These are phyloP conservation scores for Ricinus communis DNA, from an alignment of 345 rosid genomes.

Conservation along the genomic window DNA sequence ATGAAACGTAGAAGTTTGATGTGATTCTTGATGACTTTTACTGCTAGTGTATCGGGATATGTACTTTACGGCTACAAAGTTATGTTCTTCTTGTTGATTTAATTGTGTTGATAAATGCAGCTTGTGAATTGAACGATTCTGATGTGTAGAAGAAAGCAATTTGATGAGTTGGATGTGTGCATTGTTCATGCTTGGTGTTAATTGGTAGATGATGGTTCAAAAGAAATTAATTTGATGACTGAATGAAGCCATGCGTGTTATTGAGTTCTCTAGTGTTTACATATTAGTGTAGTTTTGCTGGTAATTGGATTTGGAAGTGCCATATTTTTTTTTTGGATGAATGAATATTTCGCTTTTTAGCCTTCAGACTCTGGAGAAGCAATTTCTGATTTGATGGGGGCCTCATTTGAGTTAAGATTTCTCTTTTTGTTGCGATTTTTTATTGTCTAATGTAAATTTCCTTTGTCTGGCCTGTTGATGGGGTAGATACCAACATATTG, in stretches of 20 bases:
- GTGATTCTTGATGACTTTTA: not conserved
- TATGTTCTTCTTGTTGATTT: constrained; percentile 11
- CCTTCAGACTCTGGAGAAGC: not conserved
- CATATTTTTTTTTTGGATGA: not conserved
- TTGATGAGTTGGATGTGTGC: not conserved
- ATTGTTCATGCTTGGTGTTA: not conserved
- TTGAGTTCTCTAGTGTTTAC: not conserved
- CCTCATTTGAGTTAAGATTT: not conserved
- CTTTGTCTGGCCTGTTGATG: constrained; percentile 4
- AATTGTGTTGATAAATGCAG: not conserved
- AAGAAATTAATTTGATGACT: not conserved
- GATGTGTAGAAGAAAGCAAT: not conserved
- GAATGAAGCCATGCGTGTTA: not conserved
- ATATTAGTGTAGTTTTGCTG: too few relatives aligned
- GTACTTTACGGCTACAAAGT: not conserved
- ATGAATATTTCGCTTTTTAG: not conserved
- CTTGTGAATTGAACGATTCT: not conserved
- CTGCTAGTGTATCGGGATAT: not conserved
- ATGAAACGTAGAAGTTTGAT: not conserved
- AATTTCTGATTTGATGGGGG: not conserved
- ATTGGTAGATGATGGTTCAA: not conserved
- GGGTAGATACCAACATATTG: constrained; percentile 9
- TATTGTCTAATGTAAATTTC: not conserved
- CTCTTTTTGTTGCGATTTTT: constrained; percentile 8
- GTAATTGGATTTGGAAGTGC: not conserved